phyloP scores from a whole-genome alignment of 192 early-diverging fungal species.

The Coemansia sp. region DNA sequence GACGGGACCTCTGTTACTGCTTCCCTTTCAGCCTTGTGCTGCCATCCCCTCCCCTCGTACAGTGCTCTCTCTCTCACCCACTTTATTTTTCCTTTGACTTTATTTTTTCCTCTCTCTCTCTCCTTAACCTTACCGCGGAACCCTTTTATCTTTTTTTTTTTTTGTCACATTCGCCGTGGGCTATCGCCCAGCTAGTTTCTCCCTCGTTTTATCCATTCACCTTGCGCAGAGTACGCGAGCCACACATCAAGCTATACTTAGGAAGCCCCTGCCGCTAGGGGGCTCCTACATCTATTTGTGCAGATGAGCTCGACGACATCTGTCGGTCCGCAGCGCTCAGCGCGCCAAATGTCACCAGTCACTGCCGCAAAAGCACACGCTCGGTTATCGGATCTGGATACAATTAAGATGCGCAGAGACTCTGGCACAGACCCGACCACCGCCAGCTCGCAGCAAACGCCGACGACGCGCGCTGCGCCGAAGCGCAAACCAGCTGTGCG shows the following conservation, averaged over 20 bases:
- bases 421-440: background rate
- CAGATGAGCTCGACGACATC: conserved; percentile 7
- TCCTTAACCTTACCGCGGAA: conserved; percentile 14
- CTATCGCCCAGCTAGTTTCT: background rate
- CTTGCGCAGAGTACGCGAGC: conserved; percentile 10
- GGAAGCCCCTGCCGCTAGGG: conserved; percentile 1
- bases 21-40: background rate
- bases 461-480: background rate
- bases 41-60: background rate
- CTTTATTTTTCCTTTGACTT: conserved; percentile 17
- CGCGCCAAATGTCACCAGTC: background rate
- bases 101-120: conserved; percentile 9
- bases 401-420: background rate
- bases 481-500: conserved; percentile 48
- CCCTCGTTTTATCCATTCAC: background rate
- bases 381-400: background rate
- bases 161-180: conserved; percentile 8
- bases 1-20: background rate
- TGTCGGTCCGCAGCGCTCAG: conserved; percentile 13
- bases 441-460: background rate
- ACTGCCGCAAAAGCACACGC: background rate
- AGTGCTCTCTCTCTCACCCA: conserved; percentile 5
- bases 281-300: background rate
- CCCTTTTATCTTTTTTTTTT: background rate
- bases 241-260: background rate